A percentile compares a stretch with the other conserved stretches of the same genome.
Evolutionary conservation across 2,329 filamentous ascomycete species (phyloP).

Genomic region (Huntiella savannae): DNA sequence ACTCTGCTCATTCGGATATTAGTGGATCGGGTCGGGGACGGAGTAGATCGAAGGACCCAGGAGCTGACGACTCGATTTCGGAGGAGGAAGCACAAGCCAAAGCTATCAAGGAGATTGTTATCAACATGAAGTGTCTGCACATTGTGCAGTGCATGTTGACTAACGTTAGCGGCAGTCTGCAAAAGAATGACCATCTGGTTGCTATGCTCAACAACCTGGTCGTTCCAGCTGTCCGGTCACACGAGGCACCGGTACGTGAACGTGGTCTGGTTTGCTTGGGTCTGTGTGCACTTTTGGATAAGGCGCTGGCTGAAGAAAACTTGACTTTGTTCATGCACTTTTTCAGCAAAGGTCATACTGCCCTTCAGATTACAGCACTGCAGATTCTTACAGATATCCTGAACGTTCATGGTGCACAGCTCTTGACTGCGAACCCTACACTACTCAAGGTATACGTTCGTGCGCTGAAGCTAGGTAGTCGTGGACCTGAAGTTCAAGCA

Average conservation of each 20-base stretch:
- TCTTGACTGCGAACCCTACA: conserved; percentile 46
- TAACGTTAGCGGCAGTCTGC: conserved; percentile 73
- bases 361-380: conserved; percentile 72
- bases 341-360: conserved; percentile 80
- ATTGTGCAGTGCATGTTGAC: conserved; percentile 96
- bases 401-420: conserved; percentile 66
- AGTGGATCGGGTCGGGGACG: conserved; percentile 31
- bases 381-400: conserved; percentile 89
- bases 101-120: conserved; percentile 75
- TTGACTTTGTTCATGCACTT: conserved; percentile 87
- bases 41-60: conserved; percentile 20
- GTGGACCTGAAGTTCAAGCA: conserved; percentile 56
- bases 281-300: conserved; percentile 77
- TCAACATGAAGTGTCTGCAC: conserved; percentile 96
- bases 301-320: conserved; percentile 81
- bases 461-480: conserved; percentile 53
- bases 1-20: conserved; percentile 76
- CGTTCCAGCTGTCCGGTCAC: conserved; percentile 81
- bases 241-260: conserved; percentile 83
- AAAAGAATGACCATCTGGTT: conserved; percentile 78
- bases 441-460: conserved; percentile 75
- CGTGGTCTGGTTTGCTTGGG: conserved; percentile 77
- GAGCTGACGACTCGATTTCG: conserved; percentile 18
- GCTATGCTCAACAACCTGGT: conserved; percentile 97
- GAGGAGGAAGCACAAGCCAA: conserved; percentile 53